Evolutionary conservation across 2,329 filamentous ascomycete species (phyloP).

Genomic region (Penicillium sp.): DNA sequence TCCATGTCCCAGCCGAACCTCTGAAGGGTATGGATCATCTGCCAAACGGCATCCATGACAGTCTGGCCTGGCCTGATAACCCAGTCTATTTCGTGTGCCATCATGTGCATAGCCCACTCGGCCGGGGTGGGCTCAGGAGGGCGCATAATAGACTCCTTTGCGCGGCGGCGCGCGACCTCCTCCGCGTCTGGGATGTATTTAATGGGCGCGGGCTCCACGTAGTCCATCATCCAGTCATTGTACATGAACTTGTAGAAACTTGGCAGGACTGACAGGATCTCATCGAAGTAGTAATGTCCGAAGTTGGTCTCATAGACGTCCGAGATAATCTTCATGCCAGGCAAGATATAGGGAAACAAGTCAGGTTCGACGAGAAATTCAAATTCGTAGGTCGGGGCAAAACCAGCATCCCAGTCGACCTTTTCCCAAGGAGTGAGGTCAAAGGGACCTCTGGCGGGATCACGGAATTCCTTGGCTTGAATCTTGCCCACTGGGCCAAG

Average conservation of each 20-base stretch:
- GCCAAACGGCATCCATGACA: background rate
- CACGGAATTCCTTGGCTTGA: slow-evolving; percentile 50
- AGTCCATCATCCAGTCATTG: slow-evolving; percentile 67
- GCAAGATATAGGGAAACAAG: slow-evolving; percentile 55
- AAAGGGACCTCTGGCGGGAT: slow-evolving; percentile 40
- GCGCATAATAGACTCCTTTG: background rate
- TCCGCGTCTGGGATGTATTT: background rate
- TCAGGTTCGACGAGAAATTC: slow-evolving; percentile 68
- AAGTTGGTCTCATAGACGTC: slow-evolving; percentile 56
- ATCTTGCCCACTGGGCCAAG: slow-evolving; percentile 55
- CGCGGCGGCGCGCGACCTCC: background rate
- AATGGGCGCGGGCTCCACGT: slow-evolving; percentile 54
- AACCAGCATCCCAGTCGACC: slow-evolving; percentile 22
- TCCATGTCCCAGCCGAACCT: background rate
- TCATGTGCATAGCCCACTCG: background rate
- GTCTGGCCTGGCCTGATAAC: too few species aligned
- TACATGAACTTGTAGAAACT: slow-evolving; percentile 64
- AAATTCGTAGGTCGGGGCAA: slow-evolving; percentile 33
- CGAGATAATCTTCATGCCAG: slow-evolving; percentile 63
- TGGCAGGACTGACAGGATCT: slow-evolving; percentile 54
- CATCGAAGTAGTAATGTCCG: slow-evolving; percentile 64
- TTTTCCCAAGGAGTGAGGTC: slow-evolving; percentile 36
- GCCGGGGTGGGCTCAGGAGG: background rate
- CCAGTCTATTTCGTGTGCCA: background rate
- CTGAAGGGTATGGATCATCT: background rate